These are phyloP conservation scores for Yarrowia galli DNA, from an alignment of 1,139 yeast genomes.

Conservation along the genomic window DNA sequence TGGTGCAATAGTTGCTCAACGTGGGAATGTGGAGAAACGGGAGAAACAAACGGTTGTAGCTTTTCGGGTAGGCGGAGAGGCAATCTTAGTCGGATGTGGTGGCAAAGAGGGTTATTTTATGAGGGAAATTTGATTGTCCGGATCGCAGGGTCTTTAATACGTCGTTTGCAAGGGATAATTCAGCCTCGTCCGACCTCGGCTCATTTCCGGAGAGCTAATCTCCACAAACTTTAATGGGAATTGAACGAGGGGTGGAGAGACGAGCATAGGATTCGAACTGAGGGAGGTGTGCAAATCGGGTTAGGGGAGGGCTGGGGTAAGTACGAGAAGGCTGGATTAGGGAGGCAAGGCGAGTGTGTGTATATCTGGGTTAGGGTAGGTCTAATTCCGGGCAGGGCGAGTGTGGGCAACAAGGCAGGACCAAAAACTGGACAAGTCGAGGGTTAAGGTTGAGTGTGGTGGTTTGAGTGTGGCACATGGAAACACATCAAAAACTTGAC, in stretches of 20 bases:
- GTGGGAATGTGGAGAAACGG: not conserved
- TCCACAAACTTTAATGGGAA: not conserved
- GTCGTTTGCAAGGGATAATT: too few relatives aligned
- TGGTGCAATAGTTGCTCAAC: not conserved
- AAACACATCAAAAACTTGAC: too few relatives aligned
- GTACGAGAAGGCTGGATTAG: too few relatives aligned
- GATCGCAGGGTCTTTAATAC: not conserved
- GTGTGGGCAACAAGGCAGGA: too few relatives aligned
- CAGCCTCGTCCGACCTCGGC: not conserved
- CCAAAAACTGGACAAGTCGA: too few relatives aligned
- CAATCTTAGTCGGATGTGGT: not conserved
- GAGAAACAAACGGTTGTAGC: not conserved
- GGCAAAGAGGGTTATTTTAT: not conserved
- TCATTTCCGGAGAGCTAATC: slow-evolving; percentile 33
- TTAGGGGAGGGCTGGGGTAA: too few relatives aligned
- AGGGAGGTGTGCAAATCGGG: not conserved
- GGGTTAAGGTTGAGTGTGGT: too few relatives aligned
- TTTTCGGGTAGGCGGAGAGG: not conserved
- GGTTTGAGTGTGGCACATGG: too few relatives aligned
- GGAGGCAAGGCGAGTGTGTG: too few relatives aligned
- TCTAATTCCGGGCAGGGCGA: too few relatives aligned
- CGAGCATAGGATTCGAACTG: too few relatives aligned
- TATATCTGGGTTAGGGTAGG: not conserved
- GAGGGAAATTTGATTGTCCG: not conserved
- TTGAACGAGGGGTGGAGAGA: not conserved